Evolutionary conservation across 2,329 filamentous ascomycete species (phyloP).

Genomic region (Lachnellula occidentalis): DNA sequence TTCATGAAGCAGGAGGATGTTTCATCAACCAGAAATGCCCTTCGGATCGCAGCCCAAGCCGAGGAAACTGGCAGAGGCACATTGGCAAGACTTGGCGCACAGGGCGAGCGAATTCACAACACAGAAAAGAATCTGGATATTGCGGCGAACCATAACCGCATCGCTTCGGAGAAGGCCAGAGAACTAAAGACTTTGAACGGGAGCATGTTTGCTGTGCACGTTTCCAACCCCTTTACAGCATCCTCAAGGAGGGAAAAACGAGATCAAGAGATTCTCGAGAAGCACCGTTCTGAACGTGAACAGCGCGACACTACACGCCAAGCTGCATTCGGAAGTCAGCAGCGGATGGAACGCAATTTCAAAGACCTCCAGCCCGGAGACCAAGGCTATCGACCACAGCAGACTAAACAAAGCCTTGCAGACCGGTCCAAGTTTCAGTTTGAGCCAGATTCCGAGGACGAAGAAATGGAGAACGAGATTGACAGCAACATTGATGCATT

Average conservation of each 20-base stretch:
- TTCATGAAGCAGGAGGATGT: conserved; percentile 75
- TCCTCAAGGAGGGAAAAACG: conserved; percentile 57
- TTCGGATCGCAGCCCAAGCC: conserved; percentile 61
- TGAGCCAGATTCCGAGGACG: conserved; percentile 46
- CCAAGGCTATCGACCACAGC: conserved; percentile 24
- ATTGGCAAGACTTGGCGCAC: conserved; percentile 66
- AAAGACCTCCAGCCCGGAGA: conserved; percentile 36
- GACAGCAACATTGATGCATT: conserved; percentile 58
- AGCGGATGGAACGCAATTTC: conserved; percentile 49
- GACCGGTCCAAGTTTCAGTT: conserved; percentile 72
- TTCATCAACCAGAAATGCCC: conserved; percentile 63
- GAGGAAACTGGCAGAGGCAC: conserved; percentile 68
- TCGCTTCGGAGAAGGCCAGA: conserved; percentile 72
- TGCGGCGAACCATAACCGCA: conserved; percentile 67
- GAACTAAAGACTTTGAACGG: conserved; percentile 82
- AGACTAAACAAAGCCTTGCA: conserved; percentile 39
- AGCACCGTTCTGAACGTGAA: conserved; percentile 60
- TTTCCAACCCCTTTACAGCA: conserved; percentile 71
- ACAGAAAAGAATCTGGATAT: conserved; percentile 79
- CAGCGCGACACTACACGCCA: conserved; percentile 58
- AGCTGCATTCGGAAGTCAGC: conserved; percentile 45
- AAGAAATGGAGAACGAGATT: conserved; percentile 63
- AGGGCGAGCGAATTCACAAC: conserved; percentile 76
- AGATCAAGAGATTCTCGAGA: conserved; percentile 65
- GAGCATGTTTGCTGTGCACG: conserved; percentile 85